A percentile compares a stretch with the other conserved stretches of the same genome.
Evolutionary conservation across 352 stramenopile genomes (phyloP).

Genomic region (Thraustochytrium striatum): DNA sequence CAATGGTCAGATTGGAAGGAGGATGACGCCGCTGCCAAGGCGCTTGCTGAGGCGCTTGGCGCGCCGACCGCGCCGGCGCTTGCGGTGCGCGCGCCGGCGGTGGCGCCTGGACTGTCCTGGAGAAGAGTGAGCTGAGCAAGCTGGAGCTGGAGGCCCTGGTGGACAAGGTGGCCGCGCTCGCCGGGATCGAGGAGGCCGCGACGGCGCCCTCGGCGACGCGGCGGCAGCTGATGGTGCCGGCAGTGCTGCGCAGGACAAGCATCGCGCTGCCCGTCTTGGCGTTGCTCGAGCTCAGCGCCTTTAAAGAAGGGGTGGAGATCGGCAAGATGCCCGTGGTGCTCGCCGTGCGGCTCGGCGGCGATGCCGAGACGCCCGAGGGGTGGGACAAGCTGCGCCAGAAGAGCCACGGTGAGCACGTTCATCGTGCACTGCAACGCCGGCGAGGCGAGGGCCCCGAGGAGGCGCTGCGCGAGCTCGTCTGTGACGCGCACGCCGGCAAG

Average conservation of each 20-base stretch:
- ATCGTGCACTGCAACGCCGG: conserved; percentile 6
- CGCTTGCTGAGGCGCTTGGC: background rate
- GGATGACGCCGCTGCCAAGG: background rate
- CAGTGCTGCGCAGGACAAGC: too few species aligned
- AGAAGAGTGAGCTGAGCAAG: too few species aligned
- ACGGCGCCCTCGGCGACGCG: background rate
- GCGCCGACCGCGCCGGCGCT: background rate
- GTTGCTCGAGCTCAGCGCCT: too few species aligned
- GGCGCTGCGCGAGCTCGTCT: background rate
- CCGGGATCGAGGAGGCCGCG: background rate
- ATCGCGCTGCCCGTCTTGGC: too few species aligned
- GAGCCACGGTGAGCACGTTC: background rate
- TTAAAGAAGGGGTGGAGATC: background rate
- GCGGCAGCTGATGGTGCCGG: too few species aligned
- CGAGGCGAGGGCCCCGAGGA: background rate
- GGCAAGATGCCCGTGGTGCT: conserved; percentile 32
- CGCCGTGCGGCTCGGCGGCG: background rate
- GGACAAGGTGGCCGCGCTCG: background rate
- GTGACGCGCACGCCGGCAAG: background rate
- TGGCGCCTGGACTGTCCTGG: background rate
- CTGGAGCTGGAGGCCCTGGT: background rate
- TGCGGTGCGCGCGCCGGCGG: background rate
- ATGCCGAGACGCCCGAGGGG: background rate
- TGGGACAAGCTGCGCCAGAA: conserved; percentile 29
- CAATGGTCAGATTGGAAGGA: conserved; percentile 18